These are phyloP conservation scores for Waltiozyma sp. DNA, from an alignment of 1,139 yeast genomes.

Conservation along the genomic window DNA sequence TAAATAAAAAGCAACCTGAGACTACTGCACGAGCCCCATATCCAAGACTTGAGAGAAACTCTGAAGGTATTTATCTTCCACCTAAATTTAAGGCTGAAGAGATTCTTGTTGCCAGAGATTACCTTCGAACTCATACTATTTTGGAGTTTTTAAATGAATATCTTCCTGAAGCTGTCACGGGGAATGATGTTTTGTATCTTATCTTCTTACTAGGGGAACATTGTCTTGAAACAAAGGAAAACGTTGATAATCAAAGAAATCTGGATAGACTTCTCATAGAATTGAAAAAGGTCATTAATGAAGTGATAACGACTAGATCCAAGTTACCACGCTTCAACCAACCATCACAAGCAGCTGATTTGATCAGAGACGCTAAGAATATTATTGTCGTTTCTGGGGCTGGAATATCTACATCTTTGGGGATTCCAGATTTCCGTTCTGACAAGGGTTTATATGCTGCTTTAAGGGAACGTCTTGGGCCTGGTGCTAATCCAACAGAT, in stretches of 20 bases:
- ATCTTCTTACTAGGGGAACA: constrained; percentile 12
- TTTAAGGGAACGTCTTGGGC: constrained; percentile 42
- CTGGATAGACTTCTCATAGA: constrained; percentile 39
- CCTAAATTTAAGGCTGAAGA: background rate
- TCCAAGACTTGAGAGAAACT: background rate
- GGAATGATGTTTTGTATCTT: constrained; percentile 21
- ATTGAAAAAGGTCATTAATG: constrained; percentile 50
- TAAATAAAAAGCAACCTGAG: background rate
- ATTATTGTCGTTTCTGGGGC: constrained; percentile 88
- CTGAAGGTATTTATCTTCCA: background rate
- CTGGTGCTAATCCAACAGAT: constrained; percentile 86
- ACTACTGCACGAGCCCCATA: background rate
- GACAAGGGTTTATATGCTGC: constrained; percentile 76
- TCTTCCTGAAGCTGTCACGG: constrained; percentile 47
- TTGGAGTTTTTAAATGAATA: constrained; percentile 45
- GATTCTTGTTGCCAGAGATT: constrained; percentile 38
- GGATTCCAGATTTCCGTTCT: constrained; percentile 93
- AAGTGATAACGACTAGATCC: constrained; percentile 43
- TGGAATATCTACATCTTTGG: constrained; percentile 86
- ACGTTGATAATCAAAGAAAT: constrained; percentile 30
- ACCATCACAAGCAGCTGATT: constrained; percentile 47
- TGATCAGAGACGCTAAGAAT: constrained; percentile 43
- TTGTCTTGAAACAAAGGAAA: constrained; percentile 12
- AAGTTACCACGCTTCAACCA: constrained; percentile 42
- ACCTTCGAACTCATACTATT: constrained; percentile 50